Evolutionary conservation across 2,329 filamentous ascomycete species (phyloP).

Genomic region (Cladophialophora bantiana): DNA sequence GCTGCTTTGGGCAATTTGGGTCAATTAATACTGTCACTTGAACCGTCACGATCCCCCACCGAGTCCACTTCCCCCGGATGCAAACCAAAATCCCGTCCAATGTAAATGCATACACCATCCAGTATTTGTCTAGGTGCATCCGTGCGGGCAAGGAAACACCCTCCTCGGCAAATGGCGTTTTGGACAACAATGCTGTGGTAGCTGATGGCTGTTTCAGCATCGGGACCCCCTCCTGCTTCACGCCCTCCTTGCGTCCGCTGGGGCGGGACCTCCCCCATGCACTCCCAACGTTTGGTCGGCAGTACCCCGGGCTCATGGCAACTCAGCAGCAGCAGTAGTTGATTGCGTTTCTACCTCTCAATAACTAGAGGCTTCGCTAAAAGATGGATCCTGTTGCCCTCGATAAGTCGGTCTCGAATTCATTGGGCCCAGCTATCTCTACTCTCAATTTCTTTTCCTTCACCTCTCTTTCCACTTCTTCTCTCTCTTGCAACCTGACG

Average conservation of each 20-base stretch:
- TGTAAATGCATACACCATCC: no score
- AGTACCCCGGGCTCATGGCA: background rate
- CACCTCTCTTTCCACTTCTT: background rate
- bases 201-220: background rate
- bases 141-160: background rate
- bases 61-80: background rate
- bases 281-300: background rate
- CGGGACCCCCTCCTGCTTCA: background rate
- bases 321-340: background rate
- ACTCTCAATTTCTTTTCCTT: background rate
- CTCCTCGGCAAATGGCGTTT: background rate
- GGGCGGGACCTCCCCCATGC: background rate
- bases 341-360: background rate
- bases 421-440: background rate
- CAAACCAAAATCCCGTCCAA: no score
- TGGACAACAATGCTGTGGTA: background rate
- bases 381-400: background rate
- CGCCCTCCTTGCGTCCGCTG: background rate
- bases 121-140: conserved; percentile 3
- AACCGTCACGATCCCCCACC: background rate
- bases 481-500: background rate
- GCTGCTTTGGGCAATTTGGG: no score
- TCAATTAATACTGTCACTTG: background rate
- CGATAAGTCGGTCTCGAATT: conserved; percentile 1
- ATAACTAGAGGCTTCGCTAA: background rate